A percentile compares a stretch with the other conserved stretches of the same genome.
Conservation (phyloP, 441 rosid genomes). For the Melianthus villosus region DNA sequence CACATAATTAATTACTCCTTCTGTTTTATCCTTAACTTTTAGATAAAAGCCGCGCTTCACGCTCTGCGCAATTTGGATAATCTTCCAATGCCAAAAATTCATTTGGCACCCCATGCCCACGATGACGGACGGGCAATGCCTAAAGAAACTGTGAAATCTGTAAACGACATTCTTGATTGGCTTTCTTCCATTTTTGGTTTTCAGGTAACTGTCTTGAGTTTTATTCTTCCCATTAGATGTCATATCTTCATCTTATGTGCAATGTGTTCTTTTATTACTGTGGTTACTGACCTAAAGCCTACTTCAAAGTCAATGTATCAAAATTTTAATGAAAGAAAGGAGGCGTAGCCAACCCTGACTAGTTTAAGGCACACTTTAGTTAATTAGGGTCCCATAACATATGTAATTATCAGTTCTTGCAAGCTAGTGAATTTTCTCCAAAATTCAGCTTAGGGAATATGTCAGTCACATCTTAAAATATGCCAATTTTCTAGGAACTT, state of each 20-base stretch:
- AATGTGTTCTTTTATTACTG: background rate
- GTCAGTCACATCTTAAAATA: too few relatives aligned
- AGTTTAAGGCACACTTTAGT: too few relatives aligned
- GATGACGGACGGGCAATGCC: slow-evolving; percentile 13
- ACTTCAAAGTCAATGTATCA: too few relatives aligned
- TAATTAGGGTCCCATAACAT: too few relatives aligned
- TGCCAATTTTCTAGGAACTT: too few relatives aligned
- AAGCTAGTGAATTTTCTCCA: too few relatives aligned
- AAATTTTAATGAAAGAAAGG: too few relatives aligned
- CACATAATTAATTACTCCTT: background rate
- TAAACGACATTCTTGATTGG: slow-evolving; percentile 78
- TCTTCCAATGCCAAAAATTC: slow-evolving; percentile 48
- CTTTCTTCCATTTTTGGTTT: slow-evolving; percentile 82
- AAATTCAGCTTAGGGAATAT: too few relatives aligned
- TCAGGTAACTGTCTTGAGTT: slow-evolving; percentile 43
- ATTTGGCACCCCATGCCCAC: slow-evolving; percentile 8
- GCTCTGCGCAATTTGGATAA: slow-evolving; percentile 46
- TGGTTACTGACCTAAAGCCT: too few relatives aligned
- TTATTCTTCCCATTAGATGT: slow-evolving; percentile 1
- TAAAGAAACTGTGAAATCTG: slow-evolving; percentile 29
- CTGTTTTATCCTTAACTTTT: slow-evolving; percentile 10
- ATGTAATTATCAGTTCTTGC: too few relatives aligned
- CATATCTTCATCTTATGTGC: slow-evolving; percentile 6
- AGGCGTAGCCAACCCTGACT: too few relatives aligned
- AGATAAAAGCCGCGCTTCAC: slow-evolving; percentile 71